A percentile compares a stretch with the other conserved stretches of the same genome.
These are phyloP conservation scores for Bretschneidera sinensis DNA, from an alignment of 345 rosid genomes.

Conservation along the genomic window DNA sequence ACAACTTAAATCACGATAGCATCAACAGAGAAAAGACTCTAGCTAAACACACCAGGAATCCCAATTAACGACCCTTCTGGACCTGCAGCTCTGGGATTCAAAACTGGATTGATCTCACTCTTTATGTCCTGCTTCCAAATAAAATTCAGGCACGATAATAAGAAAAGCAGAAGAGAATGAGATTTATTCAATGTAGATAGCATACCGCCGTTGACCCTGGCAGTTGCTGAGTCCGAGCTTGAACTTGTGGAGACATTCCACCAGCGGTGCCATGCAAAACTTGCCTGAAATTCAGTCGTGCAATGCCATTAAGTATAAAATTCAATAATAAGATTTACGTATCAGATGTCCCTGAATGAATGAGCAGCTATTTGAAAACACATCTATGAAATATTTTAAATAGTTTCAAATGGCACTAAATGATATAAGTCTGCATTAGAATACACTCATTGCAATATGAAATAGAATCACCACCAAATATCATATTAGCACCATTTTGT, in stretches of 20 bases:
- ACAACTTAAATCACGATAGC: conserved; percentile 9
- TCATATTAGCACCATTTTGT: background rate
- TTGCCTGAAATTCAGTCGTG: conserved; percentile 60
- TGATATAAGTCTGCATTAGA: background rate
- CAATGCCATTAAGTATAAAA: background rate
- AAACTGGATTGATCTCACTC: conserved; percentile 78
- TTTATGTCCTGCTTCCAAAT: conserved; percentile 75
- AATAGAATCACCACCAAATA: background rate
- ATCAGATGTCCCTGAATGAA: background rate
- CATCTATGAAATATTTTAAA: no score
- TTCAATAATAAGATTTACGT: background rate
- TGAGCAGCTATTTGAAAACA: background rate
- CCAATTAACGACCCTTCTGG: conserved; percentile 91
- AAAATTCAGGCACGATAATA: conserved; percentile 23
- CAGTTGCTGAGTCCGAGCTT: conserved; percentile 77
- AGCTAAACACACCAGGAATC: conserved; percentile 63
- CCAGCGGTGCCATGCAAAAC: conserved; percentile 82
- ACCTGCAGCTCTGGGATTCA: conserved; percentile 80
- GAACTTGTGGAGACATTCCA: conserved; percentile 89
- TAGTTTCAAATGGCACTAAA: background rate
- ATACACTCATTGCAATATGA: background rate
- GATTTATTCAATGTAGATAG: background rate
- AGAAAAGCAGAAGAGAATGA: conserved; percentile 4
- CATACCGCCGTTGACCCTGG: conserved; percentile 73
- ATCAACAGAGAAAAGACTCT: background rate